Evolutionary conservation across 495 filamentous ascomycete species (phyloP), one percentile per base, ranked within the genome.

Genomic region (Penicillium diatomitis): DNA sequence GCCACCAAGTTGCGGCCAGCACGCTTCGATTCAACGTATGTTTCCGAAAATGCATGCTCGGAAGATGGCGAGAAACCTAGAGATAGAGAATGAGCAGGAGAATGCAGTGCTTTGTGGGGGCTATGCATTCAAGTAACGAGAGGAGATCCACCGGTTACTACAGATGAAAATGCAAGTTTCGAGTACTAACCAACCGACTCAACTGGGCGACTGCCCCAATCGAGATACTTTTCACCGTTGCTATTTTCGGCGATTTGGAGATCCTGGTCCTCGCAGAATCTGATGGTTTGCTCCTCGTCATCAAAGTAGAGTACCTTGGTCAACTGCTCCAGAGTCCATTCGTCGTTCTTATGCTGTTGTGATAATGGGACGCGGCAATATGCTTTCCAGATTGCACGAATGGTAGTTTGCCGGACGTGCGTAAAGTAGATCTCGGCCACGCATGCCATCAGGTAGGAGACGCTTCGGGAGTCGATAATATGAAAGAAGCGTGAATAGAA

Each of bases 361-460:
- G 82, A 78, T 47, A 77, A 76, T 2, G 78, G 76, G 33, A 63
- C 66, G 12, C 75, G 75, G 32, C 70, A 71, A 50, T 77, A 83
- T 5, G 66, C 74, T 44, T 70, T 75, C 68, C 70, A 78, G 7
- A 97, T 78, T 2, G 82, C 77, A 48, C 82, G 82, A 39, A 97
- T 74, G 4, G 89, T 83, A 12, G 75, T 81, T 50, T 84, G 83
- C 20, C 92, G 87, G 28, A 97, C 72, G 10, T 80, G 70, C 44
- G 83, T 86, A 67, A 97, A 97, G 54, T 90, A 87, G 10, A 90
- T 83, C 61, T 96, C 90, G 2, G 90, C 90, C 36, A 96, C 84
- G 62, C 91, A 96, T 5, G 86, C 91, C 85, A 94, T 91, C 12
- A 90, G 77, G 64, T 96, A 97, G 0, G 91, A 88, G 2, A 90